Evolutionary conservation across 768 basidiomycete species (phyloP), one percentile per base, ranked within the genome.

Genomic region (Suillus decipiens): DNA sequence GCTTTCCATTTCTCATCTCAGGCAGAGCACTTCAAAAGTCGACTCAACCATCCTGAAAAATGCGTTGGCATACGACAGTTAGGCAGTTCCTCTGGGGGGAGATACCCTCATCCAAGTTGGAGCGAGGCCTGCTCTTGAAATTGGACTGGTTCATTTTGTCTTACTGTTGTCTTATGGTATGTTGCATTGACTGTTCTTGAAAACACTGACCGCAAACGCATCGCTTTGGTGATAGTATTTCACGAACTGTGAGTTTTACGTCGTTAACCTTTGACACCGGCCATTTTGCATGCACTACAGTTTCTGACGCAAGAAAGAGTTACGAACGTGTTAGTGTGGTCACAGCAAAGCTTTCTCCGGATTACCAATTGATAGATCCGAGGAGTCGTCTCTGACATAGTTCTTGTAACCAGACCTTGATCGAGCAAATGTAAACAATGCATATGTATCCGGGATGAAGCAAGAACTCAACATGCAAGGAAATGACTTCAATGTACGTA

Each of bases 391-490:
- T 55, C 54, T 63, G 34, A 57, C 59, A 66, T 50, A 58, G 15
- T 61, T 67, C 34, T 50, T 50, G 36, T 33, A 57, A 57, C 43
- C 66, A 89, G 87, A 89, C 73, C 78, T 90, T 24, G 88, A 89
- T 71, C 77, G 88, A 61, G 86, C 87, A 37, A 89, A 89, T 72
- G 77, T 90, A 34, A 79, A 80, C 66, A 91, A 91, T 73, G 89
- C 89, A 12, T 90, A 89, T 72, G 87, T 89, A n/a, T 89, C 87
- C 5, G 89, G 89, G 7, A 89, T 92, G 89, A 86, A 82, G 64
- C 87, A 90, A 72, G 89, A 89, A 24, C 78, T 91, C 42, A 67
- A 81, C 61, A 88, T 90, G 86, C 71, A 78, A 48, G 88, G 87
- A 43, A 86, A 81, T 45, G 79, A 90, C 54, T 84, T 85, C 69